Evolutionary conservation across 1,139 yeast genomes (phyloP), one percentile per base, ranked within the genome.

Genomic region (Geotrichum fermentans): DNA sequence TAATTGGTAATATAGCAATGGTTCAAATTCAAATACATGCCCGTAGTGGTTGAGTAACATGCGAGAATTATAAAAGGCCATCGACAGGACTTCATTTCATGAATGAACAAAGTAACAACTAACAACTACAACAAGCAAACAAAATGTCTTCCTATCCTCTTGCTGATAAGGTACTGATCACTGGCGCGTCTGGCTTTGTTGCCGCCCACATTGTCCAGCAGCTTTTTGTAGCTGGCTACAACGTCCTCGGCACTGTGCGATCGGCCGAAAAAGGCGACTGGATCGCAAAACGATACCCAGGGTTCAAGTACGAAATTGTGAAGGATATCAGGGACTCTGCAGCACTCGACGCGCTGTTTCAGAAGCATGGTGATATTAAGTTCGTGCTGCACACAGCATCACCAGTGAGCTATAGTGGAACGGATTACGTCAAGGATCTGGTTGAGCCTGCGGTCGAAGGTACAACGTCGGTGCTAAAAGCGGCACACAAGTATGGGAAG

Each of bases 201-300:
- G 80, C 80, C 32, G 73, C 70, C 48, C 77, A 77, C 55, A 65
- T 75, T 40, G 63, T 69, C 16, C 60, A 61, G 32, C 65, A 57
- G 24, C 61, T 67, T 35, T 55, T 67, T 34, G 51, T 53, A 40
- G 58, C 61, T 42, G 77, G 74, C 14, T 78, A 75, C 60, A 61
- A 62, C 1, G 85, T 82, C 11, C 68, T 81, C 20, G 85, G 83
- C 8, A 73, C 82, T 1, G 85, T 77, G 1, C 70, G 87, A 60
- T 67, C 78, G 1, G 67, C 68, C 39, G 68, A 61, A 0, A 77
- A 77, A 59, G 82, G 79, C 14, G 75, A 73, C 29, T 66, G 64
- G 46, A 68, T 73, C 58, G 56, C 45, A 10, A 62, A 52, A 58
- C 65, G 52, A 55, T 64, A 22, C 17, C 47, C 47, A 5, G 47